phyloP scores from a whole-genome alignment of 2,329 filamentous ascomycete genomes.

The Zopfia rhizophila region DNA sequence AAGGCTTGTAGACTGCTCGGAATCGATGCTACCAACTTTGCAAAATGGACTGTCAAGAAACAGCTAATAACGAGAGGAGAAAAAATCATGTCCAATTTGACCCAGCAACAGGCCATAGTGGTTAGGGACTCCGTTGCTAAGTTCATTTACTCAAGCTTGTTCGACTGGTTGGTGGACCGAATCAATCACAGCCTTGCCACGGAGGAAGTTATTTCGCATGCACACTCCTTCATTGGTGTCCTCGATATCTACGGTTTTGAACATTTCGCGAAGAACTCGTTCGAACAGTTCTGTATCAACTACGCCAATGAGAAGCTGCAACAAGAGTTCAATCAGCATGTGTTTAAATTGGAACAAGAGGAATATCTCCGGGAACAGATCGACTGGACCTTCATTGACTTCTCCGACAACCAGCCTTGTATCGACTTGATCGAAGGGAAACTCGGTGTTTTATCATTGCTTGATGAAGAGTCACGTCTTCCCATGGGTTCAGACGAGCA shows the following conservation, averaged over 20 bases:
- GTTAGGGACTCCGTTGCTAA: constrained; percentile 98
- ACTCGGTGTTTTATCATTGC: constrained; percentile 87
- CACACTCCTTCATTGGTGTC: constrained; percentile 93
- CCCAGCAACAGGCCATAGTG: constrained; percentile 90
- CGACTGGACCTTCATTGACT: constrained; percentile 99
- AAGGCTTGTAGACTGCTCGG: constrained; percentile 87
- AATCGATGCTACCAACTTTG: constrained; percentile 85
- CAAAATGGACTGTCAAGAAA: constrained; percentile 99
- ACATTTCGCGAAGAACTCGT: constrained; percentile 99
- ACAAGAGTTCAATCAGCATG: constrained; percentile 99
- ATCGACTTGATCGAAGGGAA: constrained; percentile 99
- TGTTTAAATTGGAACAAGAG: constrained; percentile 98
- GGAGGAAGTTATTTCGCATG: constrained; percentile 83
- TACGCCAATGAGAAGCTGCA: constrained; percentile 99
- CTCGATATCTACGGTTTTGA: constrained; percentile 99
- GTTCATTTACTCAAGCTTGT: constrained; percentile 97
- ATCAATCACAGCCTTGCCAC: constrained; percentile 93
- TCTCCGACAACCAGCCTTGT: constrained; percentile 98
- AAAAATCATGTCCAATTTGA: constrained; percentile 96
- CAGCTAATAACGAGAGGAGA: constrained; percentile 95
- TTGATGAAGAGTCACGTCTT: constrained; percentile 95
- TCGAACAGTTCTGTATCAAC: constrained; percentile 99
- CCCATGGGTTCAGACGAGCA: constrained; percentile 98
- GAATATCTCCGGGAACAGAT: constrained; percentile 97
- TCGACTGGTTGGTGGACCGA: constrained; percentile 98